Evolutionary conservation across 768 basidiomycete genomes (phyloP).

Genomic region (Lyophyllum decastes): DNA sequence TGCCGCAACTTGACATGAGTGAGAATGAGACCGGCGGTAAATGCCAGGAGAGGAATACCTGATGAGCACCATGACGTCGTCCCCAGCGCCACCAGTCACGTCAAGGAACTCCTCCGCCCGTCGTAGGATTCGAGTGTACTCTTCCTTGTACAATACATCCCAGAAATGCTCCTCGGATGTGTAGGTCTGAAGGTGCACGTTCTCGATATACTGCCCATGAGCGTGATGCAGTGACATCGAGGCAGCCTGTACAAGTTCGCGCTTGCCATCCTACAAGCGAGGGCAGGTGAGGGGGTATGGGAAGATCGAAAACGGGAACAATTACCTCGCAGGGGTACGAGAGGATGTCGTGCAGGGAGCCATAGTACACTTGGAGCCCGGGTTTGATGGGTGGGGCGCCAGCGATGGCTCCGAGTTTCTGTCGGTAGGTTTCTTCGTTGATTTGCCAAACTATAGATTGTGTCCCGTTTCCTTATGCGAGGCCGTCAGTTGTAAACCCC

Average conservation of each 20-base stretch:
- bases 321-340: conserved; percentile 90
- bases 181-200: conserved; percentile 81
- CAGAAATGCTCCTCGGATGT: conserved; percentile 74
- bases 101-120: conserved; percentile 74
- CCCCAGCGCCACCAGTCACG: conserved; percentile 59
- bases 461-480: conserved; percentile 79
- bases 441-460: conserved; percentile 91
- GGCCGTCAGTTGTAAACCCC: neutral
- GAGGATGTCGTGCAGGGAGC: conserved; percentile 91
- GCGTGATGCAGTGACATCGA: conserved; percentile 76
- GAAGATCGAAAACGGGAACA: neutral
- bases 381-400: conserved; percentile 34
- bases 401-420: conserved; percentile 57
- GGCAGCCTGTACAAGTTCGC: conserved; percentile 79
- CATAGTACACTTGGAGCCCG: conserved; percentile 77
- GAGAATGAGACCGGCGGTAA: neutral
- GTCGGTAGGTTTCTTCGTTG: conserved; percentile 82
- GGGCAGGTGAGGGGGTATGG: neutral
- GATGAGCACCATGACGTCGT: conserved; percentile 83
- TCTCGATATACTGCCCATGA: conserved; percentile 88
- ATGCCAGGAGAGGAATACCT: conserved; percentile 65
- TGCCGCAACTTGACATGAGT: conserved; percentile 67
- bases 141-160: conserved; percentile 69
- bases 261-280: conserved; percentile 75
- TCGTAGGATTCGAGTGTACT: conserved; percentile 60